These are phyloP conservation scores for Penicillium angulare DNA, from an alignment of 495 filamentous ascomycete species.

Conservation along the genomic window DNA sequence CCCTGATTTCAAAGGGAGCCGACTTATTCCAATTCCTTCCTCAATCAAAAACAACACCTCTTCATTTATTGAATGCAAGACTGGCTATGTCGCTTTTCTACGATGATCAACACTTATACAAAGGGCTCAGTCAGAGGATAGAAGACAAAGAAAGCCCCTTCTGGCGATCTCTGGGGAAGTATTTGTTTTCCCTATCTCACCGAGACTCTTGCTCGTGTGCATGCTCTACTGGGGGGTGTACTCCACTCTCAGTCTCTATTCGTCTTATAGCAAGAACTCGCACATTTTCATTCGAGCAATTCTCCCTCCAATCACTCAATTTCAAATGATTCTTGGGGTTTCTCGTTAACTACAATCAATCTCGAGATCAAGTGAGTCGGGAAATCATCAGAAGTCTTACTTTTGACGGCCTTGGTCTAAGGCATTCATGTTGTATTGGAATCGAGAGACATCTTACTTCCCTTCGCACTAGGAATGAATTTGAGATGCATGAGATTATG, in stretches of 20 bases:
- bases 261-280: too few relatives aligned
- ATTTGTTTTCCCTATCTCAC: neutral
- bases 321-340: too few relatives aligned
- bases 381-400: slow-evolving; percentile 5
- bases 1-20: slow-evolving; percentile 4
- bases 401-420: slow-evolving; percentile 7
- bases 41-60: neutral
- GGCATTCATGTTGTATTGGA: slow-evolving; percentile 8
- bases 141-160: neutral
- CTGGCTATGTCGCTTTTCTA: neutral
- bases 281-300: neutral
- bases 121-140: neutral
- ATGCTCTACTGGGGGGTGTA: slow-evolving; percentile 6
- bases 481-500: slow-evolving; percentile 4
- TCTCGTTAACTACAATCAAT: slow-evolving; percentile 3
- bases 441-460: neutral
- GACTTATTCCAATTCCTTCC: neutral
- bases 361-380: neutral
- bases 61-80: neutral
- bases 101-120: neutral
- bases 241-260: slow-evolving; percentile 2
- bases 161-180: neutral
- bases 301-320: too few relatives aligned
- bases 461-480: neutral
- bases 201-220: slow-evolving; percentile 5